Evolutionary conservation across 2,329 filamentous ascomycete genomes (phyloP).

Genomic region (Fusarium pilosicola): DNA sequence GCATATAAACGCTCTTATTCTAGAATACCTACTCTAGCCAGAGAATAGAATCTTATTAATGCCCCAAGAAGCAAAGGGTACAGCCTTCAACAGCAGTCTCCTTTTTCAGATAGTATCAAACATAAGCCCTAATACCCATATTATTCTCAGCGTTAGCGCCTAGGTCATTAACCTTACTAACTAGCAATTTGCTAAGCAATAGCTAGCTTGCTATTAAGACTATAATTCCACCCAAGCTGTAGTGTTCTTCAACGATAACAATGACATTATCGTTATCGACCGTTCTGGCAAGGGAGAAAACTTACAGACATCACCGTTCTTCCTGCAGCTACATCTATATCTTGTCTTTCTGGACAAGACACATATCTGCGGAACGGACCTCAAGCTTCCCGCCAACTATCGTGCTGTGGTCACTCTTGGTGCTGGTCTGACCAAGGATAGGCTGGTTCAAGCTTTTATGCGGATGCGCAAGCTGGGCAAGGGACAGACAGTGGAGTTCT

Average conservation of each 20-base stretch:
- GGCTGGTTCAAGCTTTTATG: conserved; percentile 77
- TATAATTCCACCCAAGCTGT: conserved; percentile 44
- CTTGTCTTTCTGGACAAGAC: conserved; percentile 76
- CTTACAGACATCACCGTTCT: conserved; percentile 68
- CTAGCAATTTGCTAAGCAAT: conserved; percentile 59
- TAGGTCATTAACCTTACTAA: conserved; percentile 74
- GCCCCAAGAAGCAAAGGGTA: too few species aligned
- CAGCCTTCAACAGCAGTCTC: too few species aligned
- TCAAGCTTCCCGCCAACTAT: conserved; percentile 67
- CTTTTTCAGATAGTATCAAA: conserved; percentile 50
- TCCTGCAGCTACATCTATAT: conserved; percentile 65
- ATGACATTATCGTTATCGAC: conserved; percentile 65
- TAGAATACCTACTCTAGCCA: too few species aligned
- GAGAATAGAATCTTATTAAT: too few species aligned
- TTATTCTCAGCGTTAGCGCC: conserved; percentile 75
- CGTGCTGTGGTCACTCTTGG: conserved; percentile 76
- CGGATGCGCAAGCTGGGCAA: conserved; percentile 75
- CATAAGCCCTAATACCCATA: conserved; percentile 56
- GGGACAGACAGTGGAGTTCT: conserved; percentile 73
- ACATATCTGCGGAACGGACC: conserved; percentile 76
- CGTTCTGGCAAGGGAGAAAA: conserved; percentile 56
- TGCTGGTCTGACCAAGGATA: conserved; percentile 72
- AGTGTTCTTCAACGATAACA: conserved; percentile 67
- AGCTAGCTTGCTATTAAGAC: conserved; percentile 54
- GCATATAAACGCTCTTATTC: too few species aligned